Evolutionary conservation across 1,284 basidiomycete genomes (phyloP), one percentile per base, ranked within the genome.

Genomic region (Apiotrichum gamsii): DNA sequence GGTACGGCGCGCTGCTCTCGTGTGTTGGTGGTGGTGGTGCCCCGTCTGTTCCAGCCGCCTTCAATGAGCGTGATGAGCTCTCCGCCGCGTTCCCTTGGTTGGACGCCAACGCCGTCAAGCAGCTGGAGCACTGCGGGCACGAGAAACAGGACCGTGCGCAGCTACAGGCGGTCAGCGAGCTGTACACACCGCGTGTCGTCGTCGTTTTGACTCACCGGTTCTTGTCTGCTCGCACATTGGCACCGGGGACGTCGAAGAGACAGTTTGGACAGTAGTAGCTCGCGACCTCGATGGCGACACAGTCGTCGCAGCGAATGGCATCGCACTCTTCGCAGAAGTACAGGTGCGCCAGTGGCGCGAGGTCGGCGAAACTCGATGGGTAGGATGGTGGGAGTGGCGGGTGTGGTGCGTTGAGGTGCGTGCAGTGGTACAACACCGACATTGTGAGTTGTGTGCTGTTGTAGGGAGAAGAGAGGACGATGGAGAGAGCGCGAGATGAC

Each of bases 241-340:
- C 91, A 61, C 85, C 88, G 0, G 94, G 95, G 4, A 98, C 94
- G 63, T 98, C 95, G 69, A 98, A 98, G n/a, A 97, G 77, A 69
- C 95, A 99, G 69, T 94, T 93, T 19, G 95, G 95, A 65, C 95
- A 99, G 69, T 89, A 97, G 72, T 96, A 97, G 44, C 87, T 88
- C 64, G 89, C 88, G 65, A 97, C 85, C 78, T 99, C 95, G 43
- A 89, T 76, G 5, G 83, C 81, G 8, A 95, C 87, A 62, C 95
- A 98, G 57, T 84, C 80, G 64, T 93, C 86, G 67, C 95, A 99
- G 45, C 91, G 77, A 34, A 98, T 81, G 2, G 86, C 84, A 69
- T 97, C 91, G 73, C 95, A 99, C 77, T 97, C 94, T 71, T 96
- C 93, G 72, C 95, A 99, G 71, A 97, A 98, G 74, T 90, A 95